Percentiles rank a stretch among this genome's conserved stretches.
Evolutionary conservation across 352 stramenopile genomes (phyloP).

Genomic region (Pythium brassicae): DNA sequence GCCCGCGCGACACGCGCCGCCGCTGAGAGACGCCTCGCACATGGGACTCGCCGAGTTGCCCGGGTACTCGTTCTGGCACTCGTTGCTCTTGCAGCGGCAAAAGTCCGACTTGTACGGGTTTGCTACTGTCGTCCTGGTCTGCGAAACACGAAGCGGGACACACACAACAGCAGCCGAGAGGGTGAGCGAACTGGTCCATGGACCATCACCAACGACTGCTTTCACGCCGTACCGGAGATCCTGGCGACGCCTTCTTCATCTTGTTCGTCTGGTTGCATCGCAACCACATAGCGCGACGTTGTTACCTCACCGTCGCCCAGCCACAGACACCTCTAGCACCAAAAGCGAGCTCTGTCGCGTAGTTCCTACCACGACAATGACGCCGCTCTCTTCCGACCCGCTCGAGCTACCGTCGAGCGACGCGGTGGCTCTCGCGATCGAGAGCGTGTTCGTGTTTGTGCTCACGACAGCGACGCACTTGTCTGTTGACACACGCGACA

Average conservation of each 20-base stretch:
- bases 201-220: background rate
- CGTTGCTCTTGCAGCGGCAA: conserved; percentile 56
- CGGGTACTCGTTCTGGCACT: conserved; percentile 71
- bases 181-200: background rate
- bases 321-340: too few relatives aligned
- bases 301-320: background rate
- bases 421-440: background rate
- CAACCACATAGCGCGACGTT: background rate
- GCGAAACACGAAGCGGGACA: background rate
- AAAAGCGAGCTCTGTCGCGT: too few relatives aligned
- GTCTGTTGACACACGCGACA: background rate
- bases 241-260: background rate
- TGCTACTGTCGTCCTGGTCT: conserved; percentile 3
- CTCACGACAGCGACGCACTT: conserved; percentile 11
- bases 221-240: background rate
- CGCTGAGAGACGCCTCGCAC: conserved; percentile 40
- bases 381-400: conserved; percentile 4
- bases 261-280: background rate
- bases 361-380: conserved; percentile 11
- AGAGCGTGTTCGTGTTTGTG: conserved; percentile 7
- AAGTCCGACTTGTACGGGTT: conserved; percentile 57
- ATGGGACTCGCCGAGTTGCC: conserved; percentile 32
- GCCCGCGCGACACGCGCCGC: conserved; percentile 47
- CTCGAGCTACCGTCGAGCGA: conserved; percentile 10
- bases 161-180: background rate